Evolutionary conservation across 2,329 filamentous ascomycete genomes (phyloP).

Genomic region (Fusarium sp.): DNA sequence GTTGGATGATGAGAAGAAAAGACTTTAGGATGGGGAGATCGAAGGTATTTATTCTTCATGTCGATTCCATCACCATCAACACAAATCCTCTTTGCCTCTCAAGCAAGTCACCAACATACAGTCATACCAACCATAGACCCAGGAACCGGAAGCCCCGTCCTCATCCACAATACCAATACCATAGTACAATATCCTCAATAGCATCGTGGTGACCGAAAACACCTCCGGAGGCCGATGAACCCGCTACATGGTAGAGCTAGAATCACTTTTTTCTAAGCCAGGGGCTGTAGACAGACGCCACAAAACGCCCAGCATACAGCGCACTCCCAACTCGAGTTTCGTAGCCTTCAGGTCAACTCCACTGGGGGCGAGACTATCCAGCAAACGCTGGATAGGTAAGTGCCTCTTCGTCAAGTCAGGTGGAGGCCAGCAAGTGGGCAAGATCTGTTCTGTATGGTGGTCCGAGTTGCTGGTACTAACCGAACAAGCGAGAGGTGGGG

Average conservation of each 20-base stretch:
- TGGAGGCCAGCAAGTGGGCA: not conserved
- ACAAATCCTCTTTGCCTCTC: not conserved
- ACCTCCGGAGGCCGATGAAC: constrained; percentile 13
- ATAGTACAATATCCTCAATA: not conserved
- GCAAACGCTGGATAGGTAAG: constrained; percentile 3
- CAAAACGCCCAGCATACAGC: constrained; percentile 17
- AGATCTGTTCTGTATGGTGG: constrained; percentile 2
- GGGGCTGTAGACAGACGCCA: constrained; percentile 38
- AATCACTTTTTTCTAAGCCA: constrained; percentile 14
- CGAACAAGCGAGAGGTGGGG: constrained; percentile 3
- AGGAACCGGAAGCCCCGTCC: constrained; percentile 37
- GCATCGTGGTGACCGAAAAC: constrained; percentile 4
- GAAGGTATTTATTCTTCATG: constrained; percentile 44
- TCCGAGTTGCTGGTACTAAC: constrained; percentile 1
- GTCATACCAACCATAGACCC: constrained; percentile 6
- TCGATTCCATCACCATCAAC: not conserved
- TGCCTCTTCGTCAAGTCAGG: not conserved
- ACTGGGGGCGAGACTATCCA: constrained; percentile 15
- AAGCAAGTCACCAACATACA: constrained; percentile 14
- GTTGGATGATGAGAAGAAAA: constrained; percentile 32
- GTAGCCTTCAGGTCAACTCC: constrained; percentile 4
- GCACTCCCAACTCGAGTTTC: not conserved
- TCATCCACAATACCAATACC: constrained; percentile 34
- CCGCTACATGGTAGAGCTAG: constrained; percentile 7
- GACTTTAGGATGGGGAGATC: constrained; percentile 6